Base-by-base conservation (phyloP, 495 filamentous ascomycete genomes). In the Penicillium bovifimosum region DNA sequence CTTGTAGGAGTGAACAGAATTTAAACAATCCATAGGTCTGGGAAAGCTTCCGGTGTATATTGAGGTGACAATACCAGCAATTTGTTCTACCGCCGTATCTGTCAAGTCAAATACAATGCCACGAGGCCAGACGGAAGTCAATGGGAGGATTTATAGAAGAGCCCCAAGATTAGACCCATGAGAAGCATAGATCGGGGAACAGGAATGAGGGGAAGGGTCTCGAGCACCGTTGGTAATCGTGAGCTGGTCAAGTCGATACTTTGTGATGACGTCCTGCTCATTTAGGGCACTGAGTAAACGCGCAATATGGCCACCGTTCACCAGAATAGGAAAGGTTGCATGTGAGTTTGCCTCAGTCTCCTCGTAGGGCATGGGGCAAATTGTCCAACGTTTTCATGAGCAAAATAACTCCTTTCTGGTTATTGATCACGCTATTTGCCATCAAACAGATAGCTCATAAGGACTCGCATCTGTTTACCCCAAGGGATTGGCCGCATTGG, bases 401-500 rank as follows among this genome's bases (percentile, higher is more conserved):
- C 28, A 44, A 44, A 40, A 48, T 43, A 29, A 27, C 41, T 36
- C 41, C n/a, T 10, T 24, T 56, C 26, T 55, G 43, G 46, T 49
- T 33, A 31, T 51, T 35, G 41, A 47, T 43, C 54, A 43, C 53
- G 10, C 18, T 20, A 46, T 63, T 65, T 50, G 62, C 62, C 64
- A 55, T 61, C 52, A 36, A 49, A 54, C 48, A 39, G 34, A 29
- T 43, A 33, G 9, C 29, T 29, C 6, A 49, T 18, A 41, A 13
- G 41, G 33, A 6, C 39, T 56, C 60, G 46, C 52, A 63, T 59
- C 48, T 42, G 41, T 47, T 49, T 31, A 17, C 16, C 34, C 33
- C 34, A 39, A 24, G 26, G 35, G 18, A 14, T 8, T 17, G 17
- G 41, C 7, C 14, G 50, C 38, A 64, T 63, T 65, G 56, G 50